Base-by-base conservation (phyloP, 225 moss, liverwort and hornwort species). In the Pseudisothecium myosuroides region DNA sequence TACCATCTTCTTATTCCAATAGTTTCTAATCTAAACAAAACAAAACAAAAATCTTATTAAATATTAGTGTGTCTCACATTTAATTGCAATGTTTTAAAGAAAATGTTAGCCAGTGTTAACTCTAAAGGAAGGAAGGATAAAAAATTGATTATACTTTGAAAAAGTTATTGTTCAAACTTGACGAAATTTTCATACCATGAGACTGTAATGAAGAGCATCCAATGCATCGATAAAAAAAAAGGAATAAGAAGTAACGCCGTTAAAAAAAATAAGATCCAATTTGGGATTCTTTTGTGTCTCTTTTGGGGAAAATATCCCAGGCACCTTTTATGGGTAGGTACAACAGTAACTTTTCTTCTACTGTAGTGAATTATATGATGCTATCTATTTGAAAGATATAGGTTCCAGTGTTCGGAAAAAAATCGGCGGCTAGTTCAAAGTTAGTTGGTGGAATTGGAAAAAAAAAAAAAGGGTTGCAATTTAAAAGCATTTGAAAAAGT, bases 61-160 rank as follows among this genome's bases (percentile, higher is more conserved):
- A 43, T 29, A 47, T 11, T 73, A 17, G 17, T 28, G 28, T 45
- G 28, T 73, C 28, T 45, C 45, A 10, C 4, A 29, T 73, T 72
- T 73, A 29, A 10, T 43, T 72, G 41, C 15, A 26, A 9, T 41
- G 28, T 73, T 45, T 45, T 10, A 17, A 29, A 73, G 43, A 28
- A 16, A 28, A 73, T 29, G 29, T 18, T 45, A 29, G 6, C 1
- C 5, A 45, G 2, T 45, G 10, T 10, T 27, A 72, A 43, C 3
- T 9, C 10, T 3, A 0, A 28, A 29, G n/a, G n/a, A n/a, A n/a
- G n/a, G n/a, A n/a, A n/a, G 6, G 16, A 10, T 73, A 2, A 45
- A 45, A 72, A 73, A 73, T 11, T 18, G 47, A 47, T 74, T 47
- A 23, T n/a, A 68, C 23, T 23, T 13, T 68, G 22, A 68, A 68